These are phyloP conservation scores for Starmera caribaea DNA, from an alignment of 805 yeast genomes.

Conservation along the genomic window DNA sequence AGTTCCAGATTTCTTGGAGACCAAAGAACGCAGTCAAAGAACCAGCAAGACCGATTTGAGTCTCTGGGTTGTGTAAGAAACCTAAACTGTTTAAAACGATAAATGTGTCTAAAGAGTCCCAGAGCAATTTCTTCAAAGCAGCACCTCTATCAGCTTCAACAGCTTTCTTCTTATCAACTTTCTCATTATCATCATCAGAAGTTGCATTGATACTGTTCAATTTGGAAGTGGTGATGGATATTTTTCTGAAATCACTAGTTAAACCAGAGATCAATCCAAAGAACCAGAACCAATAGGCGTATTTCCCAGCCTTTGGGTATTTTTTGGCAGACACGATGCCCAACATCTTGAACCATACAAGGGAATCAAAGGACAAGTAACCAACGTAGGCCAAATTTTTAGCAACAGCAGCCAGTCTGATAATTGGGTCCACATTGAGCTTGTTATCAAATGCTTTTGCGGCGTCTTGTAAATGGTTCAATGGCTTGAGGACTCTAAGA, in stretches of 20 bases:
- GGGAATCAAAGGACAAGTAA: constrained; percentile 53
- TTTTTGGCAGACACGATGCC: constrained; percentile 42
- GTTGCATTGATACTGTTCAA: constrained; percentile 18
- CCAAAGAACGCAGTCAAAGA: constrained; percentile 74
- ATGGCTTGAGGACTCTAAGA: constrained; percentile 74
- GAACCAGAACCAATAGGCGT: constrained; percentile 71
- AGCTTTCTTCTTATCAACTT: constrained; percentile 28
- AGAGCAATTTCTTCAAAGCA: constrained; percentile 54
- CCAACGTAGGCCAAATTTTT: constrained; percentile 55
- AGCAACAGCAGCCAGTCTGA: constrained; percentile 40
- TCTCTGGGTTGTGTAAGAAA: constrained; percentile 57
- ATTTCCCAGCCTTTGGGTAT: constrained; percentile 40
- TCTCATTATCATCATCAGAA: constrained; percentile 28
- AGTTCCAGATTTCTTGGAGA: constrained; percentile 59
- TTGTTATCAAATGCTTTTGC: constrained; percentile 60
- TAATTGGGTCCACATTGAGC: constrained; percentile 44
- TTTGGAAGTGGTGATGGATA: constrained; percentile 29
- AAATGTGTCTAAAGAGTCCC: constrained; percentile 68
- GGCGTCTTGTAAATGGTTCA: constrained; percentile 62
- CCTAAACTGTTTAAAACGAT: constrained; percentile 67
- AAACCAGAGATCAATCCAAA: constrained; percentile 57
- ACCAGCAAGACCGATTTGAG: constrained; percentile 78
- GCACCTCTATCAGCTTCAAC: constrained; percentile 33
- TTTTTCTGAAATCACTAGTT: constrained; percentile 45
- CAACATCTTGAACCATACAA: constrained; percentile 46